Evolutionary conservation across 768 basidiomycete genomes (phyloP), one percentile per base, ranked within the genome.

Genomic region (Pseudohyphozyma bogoriensis): DNA sequence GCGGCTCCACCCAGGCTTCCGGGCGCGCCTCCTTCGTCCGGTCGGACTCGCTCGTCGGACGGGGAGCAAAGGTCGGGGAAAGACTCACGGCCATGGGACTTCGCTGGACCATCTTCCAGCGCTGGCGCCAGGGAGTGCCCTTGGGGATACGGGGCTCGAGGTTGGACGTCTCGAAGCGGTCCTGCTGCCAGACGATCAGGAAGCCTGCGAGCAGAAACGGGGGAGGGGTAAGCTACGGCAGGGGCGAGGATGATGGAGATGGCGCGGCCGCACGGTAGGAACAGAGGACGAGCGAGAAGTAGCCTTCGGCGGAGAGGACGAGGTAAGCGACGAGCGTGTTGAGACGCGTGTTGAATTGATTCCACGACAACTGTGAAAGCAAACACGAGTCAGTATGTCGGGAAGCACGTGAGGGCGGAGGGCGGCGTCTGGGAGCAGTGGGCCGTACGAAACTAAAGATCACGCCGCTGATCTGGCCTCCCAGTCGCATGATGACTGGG

Each of bases 241-340:
- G 26, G 29, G 36, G 18, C 8, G 28, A 29, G 26, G 5, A 2
- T 8, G 36, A 31, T 26, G 16, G 15, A 10, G 26, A 16, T 3
- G 24, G 24, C 12, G 28, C 2, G 36, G 2, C 33, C 54, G 29
- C 31, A 31, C 67, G 61, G 28, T 58, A 65, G 22, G 61, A 40
- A 35, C 64, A 65, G 18, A 68, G 58, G 10, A 68, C 64, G 3
- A 68, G 56, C 42, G 60, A 58, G 39, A 68, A 68, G 54, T 65
- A 68, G 24, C 67, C 67, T 33, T 68, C 67, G 2, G 67, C 67
- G 0, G 58, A 58, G 18, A 68, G 52, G 47, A 68, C 62, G 53
- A 68, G 57, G 54, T 63, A 68, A 45, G 67, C 67, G 61, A 68
- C 53, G 33, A 68, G 59, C 7, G 65, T 35, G 39, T 67, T 59